Base-by-base conservation (phyloP, 2,329 filamentous ascomycete genomes). In the Colletotrichum spinosum region DNA sequence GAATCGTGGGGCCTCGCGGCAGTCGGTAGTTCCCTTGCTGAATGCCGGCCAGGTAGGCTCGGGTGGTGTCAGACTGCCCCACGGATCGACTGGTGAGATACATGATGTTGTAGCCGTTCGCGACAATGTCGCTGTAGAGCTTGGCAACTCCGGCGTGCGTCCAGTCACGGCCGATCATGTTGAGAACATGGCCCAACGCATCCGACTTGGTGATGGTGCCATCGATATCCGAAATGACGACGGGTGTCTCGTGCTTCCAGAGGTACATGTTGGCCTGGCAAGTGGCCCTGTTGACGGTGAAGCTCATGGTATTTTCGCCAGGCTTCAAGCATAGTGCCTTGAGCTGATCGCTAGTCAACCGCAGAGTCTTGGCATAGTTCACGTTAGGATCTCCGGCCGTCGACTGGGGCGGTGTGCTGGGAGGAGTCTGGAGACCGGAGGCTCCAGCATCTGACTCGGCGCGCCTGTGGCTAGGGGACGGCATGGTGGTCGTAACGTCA, bases 141-240 rank as follows among this genome's bases (percentile, higher is more conserved):
- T 99, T 99, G 25, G 96, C 97, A 33, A 99, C 95, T 42, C 96
- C 96, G 13, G 94, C 87, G 76, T 99, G 96, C 3, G 96, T 99
- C 96, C 96, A 99, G 78, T 99, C 96, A 52, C 96, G 90, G 46
- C 96, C 96, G 69, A 99, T 95, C 88, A 96, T 96, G 81, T 95
- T 98, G 58, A 98, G 80, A 48, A 99, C 93, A 74, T 99, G 96
- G 12, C 96, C 96, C 12, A 97, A 83, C 13, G 94, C 94, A 79
- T 97, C 94, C 3, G 94, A 97, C 80, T 99, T 99, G 65, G 96
- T 99, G 72, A 99, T 99, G 25, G 96, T 99, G 55, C 96, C 96
- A 78, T 99, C 96, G 73, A 99, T 98, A 77, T 99, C 96, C 1
- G 95, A 98, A 68, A 99, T 97, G 52, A 99, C 94, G 60, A 99